Base-by-base conservation (phyloP, 441 rosid genomes). In the Iberis amara region DNA sequence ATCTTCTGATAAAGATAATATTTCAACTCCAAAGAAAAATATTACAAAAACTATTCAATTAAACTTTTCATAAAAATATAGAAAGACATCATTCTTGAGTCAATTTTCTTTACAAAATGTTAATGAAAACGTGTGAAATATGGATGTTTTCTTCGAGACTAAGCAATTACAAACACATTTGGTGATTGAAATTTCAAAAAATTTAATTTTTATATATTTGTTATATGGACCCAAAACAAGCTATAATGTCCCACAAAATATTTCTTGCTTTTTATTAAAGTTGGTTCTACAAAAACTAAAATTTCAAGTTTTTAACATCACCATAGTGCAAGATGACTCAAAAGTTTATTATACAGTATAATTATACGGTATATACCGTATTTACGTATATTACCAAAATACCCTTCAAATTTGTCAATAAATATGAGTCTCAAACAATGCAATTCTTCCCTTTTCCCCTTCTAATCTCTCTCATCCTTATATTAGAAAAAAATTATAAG, bases 361-460 rank as follows among this genome's bases (percentile, higher is more conserved):
- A n/a, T n/a, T n/a, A n/a, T n/a, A n/a, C n/a, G n/a, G n/a, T n/a
- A n/a, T n/a, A n/a, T n/a, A n/a, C n/a, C n/a, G n/a, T n/a, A n/a
- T n/a, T n/a, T n/a, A n/a, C n/a, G n/a, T n/a, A n/a, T 24, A 24
- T 24, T 2, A 24, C 76, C 8, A 65, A 61, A 68, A 38, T 72
- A 46, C 68, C 71, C 68, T 6, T 42, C 26, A 11, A 2, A n/a
- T n/a, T 57, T 36, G 72, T 23, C 80, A 52, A 66, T 90, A 90
- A 86, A 86, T 90, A 79, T 21, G 42, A 65, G 32, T n/a, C 83
- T 54, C 79, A 77, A 21, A 65, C 54, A 57, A 75, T 65, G 82
- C 96, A 71, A 57, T 79, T 86, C 94, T 81, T 85, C 97, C 96
- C 94, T 90, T 74, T 85, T 82, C 75, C 79, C 57, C 87, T 83